Percentiles rank a stretch among this genome's conserved stretches.
phyloP scores from a whole-genome alignment of 768 basidiomycete genomes.

The Russula compacta region DNA sequence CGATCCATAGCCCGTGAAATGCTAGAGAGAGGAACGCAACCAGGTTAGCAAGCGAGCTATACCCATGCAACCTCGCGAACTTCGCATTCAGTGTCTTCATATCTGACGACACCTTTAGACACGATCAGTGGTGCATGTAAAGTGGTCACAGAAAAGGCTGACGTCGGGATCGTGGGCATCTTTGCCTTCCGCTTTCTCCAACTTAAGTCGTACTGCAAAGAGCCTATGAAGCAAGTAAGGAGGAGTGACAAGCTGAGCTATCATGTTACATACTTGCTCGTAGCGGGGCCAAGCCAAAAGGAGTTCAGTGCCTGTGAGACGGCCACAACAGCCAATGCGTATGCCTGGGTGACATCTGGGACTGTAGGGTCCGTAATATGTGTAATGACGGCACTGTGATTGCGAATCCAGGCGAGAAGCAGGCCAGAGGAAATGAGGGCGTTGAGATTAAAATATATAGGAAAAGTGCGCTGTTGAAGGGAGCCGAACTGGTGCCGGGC shows the following conservation, averaged over 20 bases:
- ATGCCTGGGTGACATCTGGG: conserved; percentile 59
- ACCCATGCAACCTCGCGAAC: conserved; percentile 60
- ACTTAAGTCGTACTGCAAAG: conserved; percentile 64
- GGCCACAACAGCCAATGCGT: conserved; percentile 40
- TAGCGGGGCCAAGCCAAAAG: conserved; percentile 61
- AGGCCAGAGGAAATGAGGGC: conserved; percentile 46
- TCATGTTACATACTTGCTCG: conserved; percentile 44
- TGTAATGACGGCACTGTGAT: conserved; percentile 46
- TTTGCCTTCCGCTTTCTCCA: conserved; percentile 70
- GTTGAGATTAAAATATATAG: conserved; percentile 61
- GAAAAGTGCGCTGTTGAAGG: conserved; percentile 68
- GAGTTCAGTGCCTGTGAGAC: conserved; percentile 51
- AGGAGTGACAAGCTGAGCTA: neutral
- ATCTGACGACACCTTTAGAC: conserved; percentile 46
- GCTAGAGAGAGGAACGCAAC: conserved; percentile 46
- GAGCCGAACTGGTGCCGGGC: conserved; percentile 65
- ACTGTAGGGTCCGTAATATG: conserved; percentile 39
- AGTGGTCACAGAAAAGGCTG: conserved; percentile 24
- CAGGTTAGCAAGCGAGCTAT: conserved; percentile 62
- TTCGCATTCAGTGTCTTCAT: conserved; percentile 63
- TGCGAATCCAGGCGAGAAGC: conserved; percentile 47
- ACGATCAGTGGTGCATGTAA: conserved; percentile 9
- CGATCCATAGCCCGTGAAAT: conserved; percentile 69
- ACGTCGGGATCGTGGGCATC: conserved; percentile 56
- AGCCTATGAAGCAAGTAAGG: conserved; percentile 34